Evolutionary conservation across 2,329 filamentous ascomycete species (phyloP), one percentile per base, ranked within the genome.

Genomic region (Paecilomyces sp.): DNA sequence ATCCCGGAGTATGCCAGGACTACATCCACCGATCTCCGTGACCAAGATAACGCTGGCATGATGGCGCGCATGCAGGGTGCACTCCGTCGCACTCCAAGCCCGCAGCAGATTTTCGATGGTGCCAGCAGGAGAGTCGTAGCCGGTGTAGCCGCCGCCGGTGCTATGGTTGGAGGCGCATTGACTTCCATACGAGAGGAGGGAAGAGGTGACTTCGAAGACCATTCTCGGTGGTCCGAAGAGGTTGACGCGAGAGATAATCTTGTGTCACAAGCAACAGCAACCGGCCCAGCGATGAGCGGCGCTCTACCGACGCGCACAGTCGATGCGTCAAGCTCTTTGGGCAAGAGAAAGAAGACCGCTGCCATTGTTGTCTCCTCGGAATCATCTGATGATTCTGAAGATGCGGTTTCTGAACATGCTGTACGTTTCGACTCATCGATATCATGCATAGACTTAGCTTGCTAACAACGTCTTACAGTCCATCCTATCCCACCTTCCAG

Each of bases 191-290:
- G 89, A 58, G 90, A 96, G 72, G 92, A 95, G 70, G 90, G 92
- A 70, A 87, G 86, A 70, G 84, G 85, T 62, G 88, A 88, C 57
- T 94, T 89, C 72, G 87, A 86, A 64, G 93, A 97, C 73, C 91
- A 94, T 75, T 89, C 91, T 72, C 87, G 91, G 57, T 97, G 93
- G 93, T 92, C 89, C 13, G 92, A 97, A 74, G 92, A 97, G 77
- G 90, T 88, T 24, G 88, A 90, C 67, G 83, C 88, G 55, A 85
- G 88, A 66, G 77, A 76, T 59, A 76, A 68, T 47, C 69, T 68
- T 60, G 68, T 62, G 62, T 68, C 63, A 62, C 74, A 68, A 65
- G 68, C 65, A 60, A 60, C 63, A 34, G 57, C 57, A 18, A 60
- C 60, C 28, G 54, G 58, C n/a, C 66, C 70, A 3, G 59, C 64